Evolutionary conservation across 495 filamentous ascomycete genomes (phyloP), one percentile per base, ranked within the genome.

Genomic region (Trichoderma gamsii): DNA sequence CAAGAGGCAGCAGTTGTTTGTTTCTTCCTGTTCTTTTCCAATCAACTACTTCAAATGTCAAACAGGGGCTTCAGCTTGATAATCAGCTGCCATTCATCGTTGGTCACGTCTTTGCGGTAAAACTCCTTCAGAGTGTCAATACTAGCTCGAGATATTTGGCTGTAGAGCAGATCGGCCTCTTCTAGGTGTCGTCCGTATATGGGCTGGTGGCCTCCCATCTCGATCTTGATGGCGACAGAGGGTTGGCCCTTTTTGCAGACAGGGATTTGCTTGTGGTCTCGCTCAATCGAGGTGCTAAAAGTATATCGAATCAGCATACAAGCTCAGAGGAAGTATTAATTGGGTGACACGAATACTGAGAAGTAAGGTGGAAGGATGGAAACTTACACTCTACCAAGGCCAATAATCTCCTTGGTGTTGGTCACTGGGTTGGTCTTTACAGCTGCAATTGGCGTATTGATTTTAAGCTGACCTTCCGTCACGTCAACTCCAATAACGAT

Each of bases 401-500:
- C 79, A 71, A 98, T 79, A 35, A 97, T 84, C 73, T 97, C 93
- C 81, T 91, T 96, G 46, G 83, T 82, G 11, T 88, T 88, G 0
- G 92, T 95, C 32, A 87, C 84, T 0, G 90, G 79, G 73, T 97
- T 96, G 65, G 81, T 86, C 78, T 89, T 93, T 38, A 98, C 87
- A 1, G 88, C 92, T 0, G 91, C 87, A 71, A 99, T 88, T 16
- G 96, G 96, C 16, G 96, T 97, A 72, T 91, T 88, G 71, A 97
- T 78, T 68, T 85, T 86, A 68, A 99, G 82, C 68, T 86, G 90
- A 32, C 96, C 96, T 68, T 99, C 96, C 25, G 91, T 76, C 46
- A 97, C 94, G 81, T 99, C 96, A 21, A 98, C 91, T 77, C 96
- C 96, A 32, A 99, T 84, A 51, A 99, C 90, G 71, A 99, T 98